Evolutionary conservation across 129 eudicot genomes (phyloP), one percentile per base, ranked within the genome.

Genomic region (Cynara cardunculus): DNA sequence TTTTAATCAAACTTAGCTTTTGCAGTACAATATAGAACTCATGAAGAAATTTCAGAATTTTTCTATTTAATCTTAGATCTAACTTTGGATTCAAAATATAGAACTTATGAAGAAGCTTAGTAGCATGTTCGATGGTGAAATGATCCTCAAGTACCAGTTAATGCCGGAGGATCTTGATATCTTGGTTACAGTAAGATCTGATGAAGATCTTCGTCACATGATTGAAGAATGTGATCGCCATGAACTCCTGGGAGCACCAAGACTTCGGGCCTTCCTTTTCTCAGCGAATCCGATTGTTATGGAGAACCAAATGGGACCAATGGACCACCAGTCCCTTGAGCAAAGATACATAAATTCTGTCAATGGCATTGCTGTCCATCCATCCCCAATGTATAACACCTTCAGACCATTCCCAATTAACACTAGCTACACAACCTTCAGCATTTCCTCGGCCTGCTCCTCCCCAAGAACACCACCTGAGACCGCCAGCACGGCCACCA

Each of bases 151-250:
- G 82, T 91, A 94, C 86, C 96, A 90, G 71, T 32, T 91, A 9
- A 74, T 64, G 14, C 89, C 91, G 0, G 97, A 91, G 76, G 98
- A 94, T 28, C 89, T 94, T 10, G 98, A 94, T 21, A 80, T 89
- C 72, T 72, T 94, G 70, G 88, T 94, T 32, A 82, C 98, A 0
- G 97, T 94, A 46, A 94, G 89, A 86, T 78, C 92, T 1, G 90
- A 92, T 30, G 97, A 94, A 69, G 98, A 94, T 82, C 73, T 94
- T 16, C 84, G 90, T 69, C 89, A 88, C 79, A 90, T 90, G 97
- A 77, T 90, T 4, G 96, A 89, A 7, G 98, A 94, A 78, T 83
- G 86, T 32, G 90, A 89, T 76, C 87, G 86, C 6, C 84, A 81
- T 22, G 93, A 90, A 75, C 32, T n/a, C 8, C 73, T 76, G 2